These are phyloP conservation scores for Dichomitus squalens DNA, from an alignment of 1,284 basidiomycete species.

Conservation along the genomic window DNA sequence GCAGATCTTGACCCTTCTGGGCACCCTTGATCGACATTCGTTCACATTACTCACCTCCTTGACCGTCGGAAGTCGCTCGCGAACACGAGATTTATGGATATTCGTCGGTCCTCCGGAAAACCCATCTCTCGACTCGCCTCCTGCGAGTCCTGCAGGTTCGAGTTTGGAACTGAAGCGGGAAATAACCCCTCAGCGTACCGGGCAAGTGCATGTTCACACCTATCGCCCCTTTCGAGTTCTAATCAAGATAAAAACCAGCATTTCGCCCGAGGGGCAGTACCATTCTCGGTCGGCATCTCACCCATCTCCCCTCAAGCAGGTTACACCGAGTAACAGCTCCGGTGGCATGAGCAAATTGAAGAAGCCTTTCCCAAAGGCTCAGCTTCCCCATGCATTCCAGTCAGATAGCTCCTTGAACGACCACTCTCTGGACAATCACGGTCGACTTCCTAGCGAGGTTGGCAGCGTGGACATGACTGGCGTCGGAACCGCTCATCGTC, in stretches of 20 bases:
- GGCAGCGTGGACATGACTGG: slow-evolving; percentile 53
- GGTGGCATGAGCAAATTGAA: slow-evolving; percentile 24
- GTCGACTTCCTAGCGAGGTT: slow-evolving; percentile 42
- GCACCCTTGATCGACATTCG: slow-evolving; percentile 65
- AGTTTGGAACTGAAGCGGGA: slow-evolving; percentile 34
- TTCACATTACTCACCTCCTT: slow-evolving; percentile 72
- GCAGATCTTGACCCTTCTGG: slow-evolving; percentile 68
- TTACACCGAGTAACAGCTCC: slow-evolving; percentile 13
- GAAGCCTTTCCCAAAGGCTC: slow-evolving; percentile 27
- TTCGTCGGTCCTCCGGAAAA: slow-evolving; percentile 54
- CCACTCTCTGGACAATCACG: slow-evolving; percentile 11
- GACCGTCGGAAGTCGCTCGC: slow-evolving; percentile 66
- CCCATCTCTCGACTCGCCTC: slow-evolving; percentile 38
- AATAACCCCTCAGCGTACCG: slow-evolving; percentile 18
- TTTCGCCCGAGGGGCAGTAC: slow-evolving; percentile 7
- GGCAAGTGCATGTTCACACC: neutral
- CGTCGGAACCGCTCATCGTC: slow-evolving; percentile 47
- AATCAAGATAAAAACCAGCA: neutral
- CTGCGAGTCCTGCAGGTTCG: slow-evolving; percentile 29
- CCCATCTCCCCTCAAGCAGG: slow-evolving; percentile 29
- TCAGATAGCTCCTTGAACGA: slow-evolving; percentile 22
- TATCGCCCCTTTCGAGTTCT: neutral
- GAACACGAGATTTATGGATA: slow-evolving; percentile 78
- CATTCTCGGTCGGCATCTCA: slow-evolving; percentile 20
- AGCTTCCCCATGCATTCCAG: slow-evolving; percentile 25